These are phyloP conservation scores for Diaporthe sp. DNA, from an alignment of 2,329 filamentous ascomycete genomes.

Conservation along the genomic window DNA sequence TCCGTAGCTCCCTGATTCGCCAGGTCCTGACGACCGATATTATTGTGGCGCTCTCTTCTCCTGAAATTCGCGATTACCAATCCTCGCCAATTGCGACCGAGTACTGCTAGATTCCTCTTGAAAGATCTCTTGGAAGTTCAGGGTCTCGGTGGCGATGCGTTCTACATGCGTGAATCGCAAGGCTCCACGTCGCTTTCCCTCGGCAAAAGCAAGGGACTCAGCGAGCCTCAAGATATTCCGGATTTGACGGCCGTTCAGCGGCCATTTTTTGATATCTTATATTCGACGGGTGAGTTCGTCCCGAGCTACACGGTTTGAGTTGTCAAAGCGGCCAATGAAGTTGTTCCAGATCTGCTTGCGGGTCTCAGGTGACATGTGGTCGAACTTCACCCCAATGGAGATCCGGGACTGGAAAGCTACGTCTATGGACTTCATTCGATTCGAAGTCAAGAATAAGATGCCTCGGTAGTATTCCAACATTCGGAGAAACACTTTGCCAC, in stretches of 20 bases:
- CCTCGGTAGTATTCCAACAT: background rate
- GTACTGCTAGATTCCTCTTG: background rate
- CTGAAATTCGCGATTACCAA: background rate
- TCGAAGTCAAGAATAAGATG: background rate
- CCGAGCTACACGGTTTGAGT: background rate
- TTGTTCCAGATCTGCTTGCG: background rate
- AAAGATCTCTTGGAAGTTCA: background rate
- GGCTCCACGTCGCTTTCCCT: background rate
- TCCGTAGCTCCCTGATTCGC: background rate
- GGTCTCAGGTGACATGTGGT: background rate
- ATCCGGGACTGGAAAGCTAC: background rate
- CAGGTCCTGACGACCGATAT: background rate
- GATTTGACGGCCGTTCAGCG: constrained; percentile 9
- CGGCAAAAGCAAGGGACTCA: background rate
- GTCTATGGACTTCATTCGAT: background rate
- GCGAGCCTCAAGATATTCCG: background rate
- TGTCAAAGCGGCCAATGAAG: background rate
- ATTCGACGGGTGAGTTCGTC: background rate
- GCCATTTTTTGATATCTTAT: background rate
- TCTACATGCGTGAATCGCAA: background rate
- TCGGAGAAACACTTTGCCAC: background rate
- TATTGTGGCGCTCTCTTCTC: background rate
- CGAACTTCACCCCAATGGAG: background rate
- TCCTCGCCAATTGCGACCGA: background rate
- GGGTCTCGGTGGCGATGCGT: background rate